These are phyloP conservation scores for Dryas drummondii DNA, from an alignment of 306 rosid genomes.

Conservation along the genomic window DNA sequence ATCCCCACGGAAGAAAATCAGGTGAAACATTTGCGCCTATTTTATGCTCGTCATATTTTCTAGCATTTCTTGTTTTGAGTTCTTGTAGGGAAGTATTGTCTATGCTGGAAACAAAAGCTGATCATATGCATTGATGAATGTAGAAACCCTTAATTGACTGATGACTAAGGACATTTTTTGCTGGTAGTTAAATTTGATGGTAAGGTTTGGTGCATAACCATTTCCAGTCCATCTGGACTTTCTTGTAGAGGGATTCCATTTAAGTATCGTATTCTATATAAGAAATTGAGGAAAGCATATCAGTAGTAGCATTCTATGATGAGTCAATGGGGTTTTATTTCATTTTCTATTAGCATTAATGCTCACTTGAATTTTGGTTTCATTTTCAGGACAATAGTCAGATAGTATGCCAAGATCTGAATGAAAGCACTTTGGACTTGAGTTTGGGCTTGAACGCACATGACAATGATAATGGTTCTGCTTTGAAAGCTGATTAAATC, in stretches of 20 bases:
- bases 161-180: neutral
- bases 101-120: neutral
- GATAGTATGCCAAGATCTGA: slow-evolving; percentile 86
- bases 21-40: slow-evolving; percentile 39
- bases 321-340: neutral
- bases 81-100: neutral
- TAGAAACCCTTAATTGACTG: neutral
- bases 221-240: neutral
- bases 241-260: neutral
- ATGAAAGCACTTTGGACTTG: slow-evolving; percentile 86
- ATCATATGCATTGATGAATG: neutral
- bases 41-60: slow-evolving; percentile 4
- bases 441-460: slow-evolving; percentile 81
- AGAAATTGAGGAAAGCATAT: neutral
- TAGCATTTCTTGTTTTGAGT: neutral
- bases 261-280: neutral
- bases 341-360: neutral
- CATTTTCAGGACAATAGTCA: slow-evolving; percentile 58
- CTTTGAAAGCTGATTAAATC: slow-evolving; percentile 47
- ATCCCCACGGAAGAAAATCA: slow-evolving; percentile 85
- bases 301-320: neutral
- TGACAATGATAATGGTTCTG: slow-evolving; percentile 53
- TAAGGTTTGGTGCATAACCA: neutral
- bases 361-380: slow-evolving; percentile 22
- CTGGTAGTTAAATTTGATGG: neutral